Conservation (phyloP, 331 rosid species). For the Quercus tomentella region DNA sequence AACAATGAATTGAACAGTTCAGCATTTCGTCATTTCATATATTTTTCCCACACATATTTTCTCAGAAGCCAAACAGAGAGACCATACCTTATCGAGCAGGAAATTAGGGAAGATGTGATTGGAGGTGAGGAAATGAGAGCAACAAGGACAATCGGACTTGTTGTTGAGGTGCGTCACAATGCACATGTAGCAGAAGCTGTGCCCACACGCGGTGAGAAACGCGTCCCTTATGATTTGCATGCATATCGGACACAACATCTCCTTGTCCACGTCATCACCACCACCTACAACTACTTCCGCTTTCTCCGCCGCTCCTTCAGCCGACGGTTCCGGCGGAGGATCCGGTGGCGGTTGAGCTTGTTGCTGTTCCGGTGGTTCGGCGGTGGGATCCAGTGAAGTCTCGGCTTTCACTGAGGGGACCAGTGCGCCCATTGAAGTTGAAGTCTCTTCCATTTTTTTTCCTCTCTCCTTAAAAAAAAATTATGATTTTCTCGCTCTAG, state of each 20-base stretch:
- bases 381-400: conserved; percentile 2
- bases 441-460: not conserved
- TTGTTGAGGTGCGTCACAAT: conserved; percentile 87
- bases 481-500: not conserved
- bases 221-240: conserved; percentile 88
- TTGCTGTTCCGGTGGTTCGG: not conserved
- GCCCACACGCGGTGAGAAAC: conserved; percentile 86
- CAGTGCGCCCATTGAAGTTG: not conserved
- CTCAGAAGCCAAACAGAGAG: not conserved
- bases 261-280: conserved; percentile 56
- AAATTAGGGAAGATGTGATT: conserved; percentile 77
- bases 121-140: conserved; percentile 69
- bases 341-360: not conserved
- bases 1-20: not conserved
- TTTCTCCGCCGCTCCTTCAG: not conserved
- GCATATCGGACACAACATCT: conserved; percentile 91
- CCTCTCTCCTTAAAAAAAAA: not conserved
- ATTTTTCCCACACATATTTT: not conserved
- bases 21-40: not conserved
- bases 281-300: not conserved
- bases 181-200: conserved; percentile 96
- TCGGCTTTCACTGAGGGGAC: conserved; percentile 35
- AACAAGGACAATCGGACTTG: conserved; percentile 97
- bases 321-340: not conserved
- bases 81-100: conserved; percentile 74